These are phyloP conservation scores for Lavandula angustifolia DNA, from an alignment of 257 asterid species.

Conservation along the genomic window DNA sequence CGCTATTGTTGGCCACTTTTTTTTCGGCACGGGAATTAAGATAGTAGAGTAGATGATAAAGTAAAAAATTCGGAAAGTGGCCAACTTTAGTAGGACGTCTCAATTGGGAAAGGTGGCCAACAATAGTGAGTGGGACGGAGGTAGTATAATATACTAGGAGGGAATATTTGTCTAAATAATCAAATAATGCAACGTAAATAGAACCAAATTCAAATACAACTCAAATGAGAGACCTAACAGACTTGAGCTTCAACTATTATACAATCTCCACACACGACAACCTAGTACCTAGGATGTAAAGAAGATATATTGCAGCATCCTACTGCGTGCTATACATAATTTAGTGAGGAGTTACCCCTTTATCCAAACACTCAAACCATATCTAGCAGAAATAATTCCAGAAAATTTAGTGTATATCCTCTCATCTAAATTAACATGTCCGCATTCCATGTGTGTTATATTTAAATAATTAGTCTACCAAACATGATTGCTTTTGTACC, in stretches of 20 bases:
- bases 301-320: constrained; percentile 9
- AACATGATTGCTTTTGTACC: constrained; percentile 50
- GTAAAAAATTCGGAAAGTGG: no score
- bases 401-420: background rate
- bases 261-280: background rate
- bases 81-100: no score
- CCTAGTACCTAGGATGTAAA: constrained; percentile 1
- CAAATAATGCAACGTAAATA: background rate
- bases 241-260: constrained; percentile 4
- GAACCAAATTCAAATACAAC: background rate
- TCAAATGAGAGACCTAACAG: background rate
- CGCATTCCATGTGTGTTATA: background rate
- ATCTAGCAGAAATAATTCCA: background rate
- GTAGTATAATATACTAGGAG: constrained; percentile 6
- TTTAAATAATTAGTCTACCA: constrained; percentile 8
- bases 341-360: background rate
- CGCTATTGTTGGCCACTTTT: no score
- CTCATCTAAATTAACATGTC: background rate
- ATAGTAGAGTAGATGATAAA: no score
- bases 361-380: background rate
- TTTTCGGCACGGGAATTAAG: no score
- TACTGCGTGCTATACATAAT: background rate
- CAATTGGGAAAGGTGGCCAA: no score
- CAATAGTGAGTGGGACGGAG: no score
- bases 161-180: constrained; percentile 1